phyloP scores from a whole-genome alignment of 2,329 filamentous ascomycete genomes.

The Sclerotinia sclerotiorum region DNA sequence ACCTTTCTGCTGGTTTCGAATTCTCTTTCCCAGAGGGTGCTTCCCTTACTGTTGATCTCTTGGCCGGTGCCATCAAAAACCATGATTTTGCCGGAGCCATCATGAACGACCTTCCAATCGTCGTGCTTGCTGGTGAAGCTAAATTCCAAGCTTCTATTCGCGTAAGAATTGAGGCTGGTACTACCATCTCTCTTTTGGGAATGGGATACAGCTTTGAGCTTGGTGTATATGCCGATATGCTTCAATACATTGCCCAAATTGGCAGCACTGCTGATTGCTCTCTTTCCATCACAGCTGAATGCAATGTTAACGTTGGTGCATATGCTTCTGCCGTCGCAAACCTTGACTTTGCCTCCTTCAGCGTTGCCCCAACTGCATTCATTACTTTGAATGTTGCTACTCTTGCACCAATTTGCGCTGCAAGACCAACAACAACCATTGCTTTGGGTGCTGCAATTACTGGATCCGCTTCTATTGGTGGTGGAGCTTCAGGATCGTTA shows the following conservation, averaged over 20 bases:
- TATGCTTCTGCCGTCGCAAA: conserved; percentile 29
- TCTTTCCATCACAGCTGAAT: conserved; percentile 25
- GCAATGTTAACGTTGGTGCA: conserved; percentile 32
- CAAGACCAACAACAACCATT: neutral
- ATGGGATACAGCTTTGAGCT: conserved; percentile 32
- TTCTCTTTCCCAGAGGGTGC: conserved; percentile 33
- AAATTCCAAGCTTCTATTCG: conserved; percentile 32
- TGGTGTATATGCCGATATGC: conserved; percentile 31
- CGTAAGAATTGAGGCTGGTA: conserved; percentile 32
- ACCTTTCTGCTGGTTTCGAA: conserved; percentile 33
- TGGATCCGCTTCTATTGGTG: neutral
- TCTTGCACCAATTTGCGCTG: conserved; percentile 3
- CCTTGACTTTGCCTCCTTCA: conserved; percentile 30
- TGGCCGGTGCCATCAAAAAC: conserved; percentile 30
- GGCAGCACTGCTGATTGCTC: conserved; percentile 24
- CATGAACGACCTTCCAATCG: conserved; percentile 30
- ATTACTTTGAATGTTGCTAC: conserved; percentile 26
- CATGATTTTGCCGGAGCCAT: conserved; percentile 28
- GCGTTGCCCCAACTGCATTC: conserved; percentile 25
- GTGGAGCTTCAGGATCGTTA: neutral
- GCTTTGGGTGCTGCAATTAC: neutral
- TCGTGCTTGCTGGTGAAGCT: conserved; percentile 29
- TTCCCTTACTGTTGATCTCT: conserved; percentile 33
- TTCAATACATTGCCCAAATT: conserved; percentile 31
- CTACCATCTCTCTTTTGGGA: conserved; percentile 30